Evolutionary conservation across 73 alveolate genomes (phyloP).

Genomic region (Tetrahymena borealis): DNA sequence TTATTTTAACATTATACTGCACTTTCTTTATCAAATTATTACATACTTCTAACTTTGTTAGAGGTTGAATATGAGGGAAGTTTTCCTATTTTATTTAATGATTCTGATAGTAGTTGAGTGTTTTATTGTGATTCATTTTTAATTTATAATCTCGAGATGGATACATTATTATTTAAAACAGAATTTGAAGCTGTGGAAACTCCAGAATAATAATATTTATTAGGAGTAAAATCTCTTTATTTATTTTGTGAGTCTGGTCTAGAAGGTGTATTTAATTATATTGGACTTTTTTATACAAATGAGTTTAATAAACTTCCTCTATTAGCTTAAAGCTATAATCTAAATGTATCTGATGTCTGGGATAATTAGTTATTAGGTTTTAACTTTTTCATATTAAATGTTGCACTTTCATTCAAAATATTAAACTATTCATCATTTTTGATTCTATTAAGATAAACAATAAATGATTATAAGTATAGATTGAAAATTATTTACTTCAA

Average conservation of each 20-base stretch:
- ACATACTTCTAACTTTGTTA: not conserved
- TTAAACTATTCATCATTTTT: too few species aligned
- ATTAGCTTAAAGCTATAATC: not conserved
- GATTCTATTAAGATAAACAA: too few species aligned
- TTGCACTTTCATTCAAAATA: too few species aligned
- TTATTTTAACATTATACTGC: not conserved
- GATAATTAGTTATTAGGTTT: too few species aligned
- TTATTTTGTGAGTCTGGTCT: not conserved
- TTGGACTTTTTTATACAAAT: not conserved
- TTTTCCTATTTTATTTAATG: not conserved
- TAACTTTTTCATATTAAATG: too few species aligned
- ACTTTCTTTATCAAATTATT: not conserved
- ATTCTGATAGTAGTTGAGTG: not conserved
- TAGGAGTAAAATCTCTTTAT: not conserved
- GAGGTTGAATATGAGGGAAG: not conserved
- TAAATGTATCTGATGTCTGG: not conserved
- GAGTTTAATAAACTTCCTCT: not conserved
- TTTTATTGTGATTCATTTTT: not conserved
- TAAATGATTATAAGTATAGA: too few species aligned
- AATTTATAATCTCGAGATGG: not conserved
- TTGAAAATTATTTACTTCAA: not conserved
- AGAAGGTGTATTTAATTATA: not conserved
- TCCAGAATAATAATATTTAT: not conserved
- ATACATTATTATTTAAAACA: not conserved
- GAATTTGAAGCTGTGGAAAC: not conserved